These are phyloP conservation scores for Fagopyrum esculentum DNA, from an alignment of 148 eudicot genomes.

Conservation along the genomic window DNA sequence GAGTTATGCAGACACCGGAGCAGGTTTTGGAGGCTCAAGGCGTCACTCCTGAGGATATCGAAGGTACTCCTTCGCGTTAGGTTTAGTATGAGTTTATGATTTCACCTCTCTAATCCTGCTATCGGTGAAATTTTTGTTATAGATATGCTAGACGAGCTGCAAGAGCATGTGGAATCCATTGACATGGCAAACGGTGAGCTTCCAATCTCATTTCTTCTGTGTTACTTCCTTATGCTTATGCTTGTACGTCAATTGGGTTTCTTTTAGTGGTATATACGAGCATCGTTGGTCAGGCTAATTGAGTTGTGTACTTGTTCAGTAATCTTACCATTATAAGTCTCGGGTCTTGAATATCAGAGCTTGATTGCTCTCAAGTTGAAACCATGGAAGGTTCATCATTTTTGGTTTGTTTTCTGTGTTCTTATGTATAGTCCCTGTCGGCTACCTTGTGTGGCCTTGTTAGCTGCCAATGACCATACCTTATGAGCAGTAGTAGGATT, in stretches of 20 bases:
- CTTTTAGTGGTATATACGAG: neutral
- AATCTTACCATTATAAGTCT: neutral
- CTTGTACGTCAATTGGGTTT: neutral
- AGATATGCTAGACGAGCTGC: constrained; percentile 92
- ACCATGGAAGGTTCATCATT: neutral
- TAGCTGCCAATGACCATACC: no score
- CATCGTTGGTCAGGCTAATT: neutral
- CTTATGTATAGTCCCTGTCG: neutral
- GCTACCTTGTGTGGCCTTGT: no score
- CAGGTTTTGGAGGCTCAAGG: constrained; percentile 80
- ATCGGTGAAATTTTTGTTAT: constrained; percentile 12
- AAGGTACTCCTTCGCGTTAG: constrained; percentile 39
- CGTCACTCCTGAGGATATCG: constrained; percentile 67
- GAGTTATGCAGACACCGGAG: constrained; percentile 89
- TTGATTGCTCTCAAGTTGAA: neutral
- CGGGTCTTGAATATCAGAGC: neutral
- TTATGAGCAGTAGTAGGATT: neutral
- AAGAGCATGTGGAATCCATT: constrained; percentile 96
- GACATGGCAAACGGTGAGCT: constrained; percentile 93
- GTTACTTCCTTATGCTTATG: neutral
- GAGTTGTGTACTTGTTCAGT: neutral
- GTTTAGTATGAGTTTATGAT: neutral
- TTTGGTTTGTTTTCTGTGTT: neutral
- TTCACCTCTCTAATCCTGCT: neutral
- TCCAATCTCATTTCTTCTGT: neutral